A percentile compares a stretch with the other conserved stretches of the same genome.
These are phyloP conservation scores for Apophysomyces trapeziformis DNA, from an alignment of 371 early-diverging fungal species.

Conservation along the genomic window DNA sequence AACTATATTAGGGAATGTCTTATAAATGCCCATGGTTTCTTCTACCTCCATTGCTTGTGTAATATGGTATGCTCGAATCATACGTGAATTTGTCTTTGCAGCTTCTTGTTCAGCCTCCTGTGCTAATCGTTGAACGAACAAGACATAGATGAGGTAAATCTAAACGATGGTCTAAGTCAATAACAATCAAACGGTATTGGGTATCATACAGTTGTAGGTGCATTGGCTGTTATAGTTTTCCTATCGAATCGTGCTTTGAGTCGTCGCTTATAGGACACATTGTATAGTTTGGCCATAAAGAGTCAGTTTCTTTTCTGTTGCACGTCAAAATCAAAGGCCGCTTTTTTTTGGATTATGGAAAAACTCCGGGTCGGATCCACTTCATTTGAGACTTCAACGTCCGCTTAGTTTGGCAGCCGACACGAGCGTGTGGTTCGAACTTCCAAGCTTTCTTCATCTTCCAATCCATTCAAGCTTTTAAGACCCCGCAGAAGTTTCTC, in stretches of 20 bases:
- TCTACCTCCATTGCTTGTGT: conserved; percentile 19
- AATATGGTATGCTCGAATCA: conserved; percentile 15
- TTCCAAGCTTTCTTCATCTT: conserved; percentile 9
- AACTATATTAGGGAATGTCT: background rate
- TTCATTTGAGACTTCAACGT: too few relatives aligned
- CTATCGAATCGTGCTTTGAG: conserved; percentile 1
- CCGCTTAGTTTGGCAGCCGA: too few relatives aligned
- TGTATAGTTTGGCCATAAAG: background rate
- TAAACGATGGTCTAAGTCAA: background rate
- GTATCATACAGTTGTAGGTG: background rate
- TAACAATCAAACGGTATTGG: background rate
- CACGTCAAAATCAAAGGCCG: too few relatives aligned
- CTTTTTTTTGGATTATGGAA: too few relatives aligned
- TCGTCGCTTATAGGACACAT: background rate
- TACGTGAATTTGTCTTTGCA: conserved; percentile 6
- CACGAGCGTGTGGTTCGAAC: too few relatives aligned
- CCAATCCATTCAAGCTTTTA: conserved; percentile 4
- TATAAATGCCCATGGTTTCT: background rate
- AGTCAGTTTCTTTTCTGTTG: too few relatives aligned
- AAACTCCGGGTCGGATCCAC: too few relatives aligned
- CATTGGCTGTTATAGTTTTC: background rate
- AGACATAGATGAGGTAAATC: conserved; percentile 26
- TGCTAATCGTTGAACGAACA: conserved; percentile 26
- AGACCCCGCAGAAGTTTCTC: background rate
- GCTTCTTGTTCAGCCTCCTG: conserved; percentile 19